Evolutionary conservation across 139 green algal species (phyloP).

Genomic region (Eudorina sp.): DNA sequence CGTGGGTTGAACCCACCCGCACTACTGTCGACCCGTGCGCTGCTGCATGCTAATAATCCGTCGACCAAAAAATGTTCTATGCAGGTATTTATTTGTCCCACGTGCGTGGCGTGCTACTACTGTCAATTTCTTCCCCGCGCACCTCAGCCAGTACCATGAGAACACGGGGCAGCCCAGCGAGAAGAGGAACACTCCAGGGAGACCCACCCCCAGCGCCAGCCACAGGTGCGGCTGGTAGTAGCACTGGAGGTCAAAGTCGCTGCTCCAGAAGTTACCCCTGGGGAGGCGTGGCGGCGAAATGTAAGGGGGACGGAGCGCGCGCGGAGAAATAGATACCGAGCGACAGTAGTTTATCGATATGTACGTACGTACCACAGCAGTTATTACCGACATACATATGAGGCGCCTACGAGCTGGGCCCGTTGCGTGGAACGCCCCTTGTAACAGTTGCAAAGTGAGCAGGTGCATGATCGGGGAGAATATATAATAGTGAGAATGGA

Average conservation of each 20-base stretch:
- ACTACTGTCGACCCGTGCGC: no score
- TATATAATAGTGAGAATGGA: no score
- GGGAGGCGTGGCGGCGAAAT: neutral
- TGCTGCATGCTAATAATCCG: no score
- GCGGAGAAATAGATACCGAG: no score
- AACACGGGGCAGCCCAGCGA: slow-evolving; percentile 4
- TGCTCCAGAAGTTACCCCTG: slow-evolving; percentile 28
- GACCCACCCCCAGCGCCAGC: slow-evolving; percentile 33
- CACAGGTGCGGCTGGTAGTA: slow-evolving; percentile 20
- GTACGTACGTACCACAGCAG: no score
- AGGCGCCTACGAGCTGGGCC: neutral
- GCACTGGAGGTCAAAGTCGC: slow-evolving; percentile 15
- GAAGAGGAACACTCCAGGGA: slow-evolving; percentile 33
- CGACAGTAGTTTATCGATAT: no score
- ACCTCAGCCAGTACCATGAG: slow-evolving; percentile 27
- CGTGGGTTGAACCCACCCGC: no score
- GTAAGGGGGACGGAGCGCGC: no score
- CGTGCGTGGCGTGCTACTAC: no score
- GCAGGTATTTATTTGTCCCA: no score
- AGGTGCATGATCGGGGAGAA: neutral
- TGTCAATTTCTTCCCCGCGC: no score
- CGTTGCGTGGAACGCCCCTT: neutral
- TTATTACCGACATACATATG: neutral
- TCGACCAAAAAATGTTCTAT: no score
- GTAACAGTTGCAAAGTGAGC: neutral